Percentiles rank a stretch among this genome's conserved stretches.
Conservation (phyloP, 1,284 basidiomycete genomes). For the Ceratobasidium sp. region DNA sequence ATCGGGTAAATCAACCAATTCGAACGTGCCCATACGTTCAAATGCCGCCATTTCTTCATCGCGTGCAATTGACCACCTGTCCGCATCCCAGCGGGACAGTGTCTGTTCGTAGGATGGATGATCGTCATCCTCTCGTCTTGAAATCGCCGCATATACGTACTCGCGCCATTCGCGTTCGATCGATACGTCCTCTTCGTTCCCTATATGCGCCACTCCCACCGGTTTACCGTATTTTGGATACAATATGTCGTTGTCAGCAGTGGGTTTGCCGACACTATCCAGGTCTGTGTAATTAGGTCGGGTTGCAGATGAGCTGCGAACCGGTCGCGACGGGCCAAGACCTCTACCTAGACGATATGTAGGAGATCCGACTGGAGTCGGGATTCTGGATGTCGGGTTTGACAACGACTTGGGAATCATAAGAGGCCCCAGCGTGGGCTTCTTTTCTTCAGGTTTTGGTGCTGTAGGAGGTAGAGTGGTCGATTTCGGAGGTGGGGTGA, state of each 20-base stretch:
- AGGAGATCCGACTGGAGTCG: too few relatives aligned
- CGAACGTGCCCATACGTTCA: too few relatives aligned
- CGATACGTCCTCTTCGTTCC: background rate
- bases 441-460: too few relatives aligned
- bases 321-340: too few relatives aligned
- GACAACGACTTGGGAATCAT: too few relatives aligned
- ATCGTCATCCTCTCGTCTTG: background rate
- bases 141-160: background rate
- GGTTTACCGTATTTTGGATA: background rate
- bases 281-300: background rate
- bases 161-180: background rate
- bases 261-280: background rate
- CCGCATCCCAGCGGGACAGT: background rate
- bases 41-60: too few relatives aligned
- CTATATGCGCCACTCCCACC: background rate
- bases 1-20: too few relatives aligned
- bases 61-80: background rate
- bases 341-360: too few relatives aligned
- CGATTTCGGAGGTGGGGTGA: background rate
- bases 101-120: conserved; percentile 7
- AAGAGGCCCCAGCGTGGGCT: too few relatives aligned
- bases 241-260: background rate
- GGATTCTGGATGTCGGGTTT: too few relatives aligned
- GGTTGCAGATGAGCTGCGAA: background rate
- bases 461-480: background rate